These are phyloP conservation scores for Kokia cookei DNA, from an alignment of 441 rosid species.

Conservation along the genomic window DNA sequence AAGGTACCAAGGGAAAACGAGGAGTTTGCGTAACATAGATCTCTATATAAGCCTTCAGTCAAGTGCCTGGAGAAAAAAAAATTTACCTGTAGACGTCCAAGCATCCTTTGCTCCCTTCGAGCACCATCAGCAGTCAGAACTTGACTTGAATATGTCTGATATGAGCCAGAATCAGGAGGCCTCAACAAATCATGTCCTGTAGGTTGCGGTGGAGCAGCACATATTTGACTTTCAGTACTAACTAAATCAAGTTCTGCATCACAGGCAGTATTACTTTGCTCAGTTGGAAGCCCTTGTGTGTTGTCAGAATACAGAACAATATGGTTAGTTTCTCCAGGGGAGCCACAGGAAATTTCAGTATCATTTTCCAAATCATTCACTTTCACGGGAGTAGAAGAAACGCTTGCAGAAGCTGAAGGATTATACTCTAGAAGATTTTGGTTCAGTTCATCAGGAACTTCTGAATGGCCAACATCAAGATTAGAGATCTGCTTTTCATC, in stretches of 20 bases:
- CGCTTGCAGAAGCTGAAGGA: slow-evolving; percentile 34
- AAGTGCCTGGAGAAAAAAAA: slow-evolving; percentile 8
- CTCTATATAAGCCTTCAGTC: slow-evolving; percentile 1
- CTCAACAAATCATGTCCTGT: slow-evolving; percentile 21
- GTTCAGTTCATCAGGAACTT: slow-evolving; percentile 28
- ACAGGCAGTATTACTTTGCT: slow-evolving; percentile 24
- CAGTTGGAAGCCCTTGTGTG: slow-evolving; percentile 34
- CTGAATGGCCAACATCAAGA: slow-evolving; percentile 25
- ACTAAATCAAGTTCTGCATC: slow-evolving; percentile 28
- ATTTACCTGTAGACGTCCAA: slow-evolving; percentile 67
- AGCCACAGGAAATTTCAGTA: slow-evolving; percentile 32
- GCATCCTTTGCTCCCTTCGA: slow-evolving; percentile 84
- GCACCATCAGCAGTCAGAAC: slow-evolving; percentile 61
- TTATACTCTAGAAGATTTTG: slow-evolving; percentile 27
- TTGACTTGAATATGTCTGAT: slow-evolving; percentile 33
- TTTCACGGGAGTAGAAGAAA: slow-evolving; percentile 32
- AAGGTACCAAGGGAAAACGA: neutral
- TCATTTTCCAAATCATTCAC: slow-evolving; percentile 28
- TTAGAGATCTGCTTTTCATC: slow-evolving; percentile 21
- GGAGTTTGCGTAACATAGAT: neutral
- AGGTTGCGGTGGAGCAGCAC: slow-evolving; percentile 32
- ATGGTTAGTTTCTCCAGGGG: slow-evolving; percentile 27
- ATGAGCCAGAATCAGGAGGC: slow-evolving; percentile 32
- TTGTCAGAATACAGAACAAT: slow-evolving; percentile 25
- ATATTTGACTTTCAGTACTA: slow-evolving; percentile 22